Conservation (phyloP, 768 basidiomycete species). For the Botryobasidium botryosum region DNA sequence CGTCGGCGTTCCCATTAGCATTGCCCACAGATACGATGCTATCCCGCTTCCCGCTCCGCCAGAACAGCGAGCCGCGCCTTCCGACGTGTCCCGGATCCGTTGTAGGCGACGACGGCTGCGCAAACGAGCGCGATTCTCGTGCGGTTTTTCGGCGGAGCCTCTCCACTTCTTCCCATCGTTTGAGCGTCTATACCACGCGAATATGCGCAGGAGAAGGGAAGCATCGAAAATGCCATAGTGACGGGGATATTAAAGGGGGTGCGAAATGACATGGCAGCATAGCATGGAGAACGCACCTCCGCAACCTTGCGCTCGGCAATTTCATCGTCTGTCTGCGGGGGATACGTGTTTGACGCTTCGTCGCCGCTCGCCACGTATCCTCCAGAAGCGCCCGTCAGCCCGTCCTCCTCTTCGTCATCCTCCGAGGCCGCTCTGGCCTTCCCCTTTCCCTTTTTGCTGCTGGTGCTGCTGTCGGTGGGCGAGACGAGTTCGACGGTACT, state of each 20-base stretch:
- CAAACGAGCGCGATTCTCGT: conserved; percentile 32
- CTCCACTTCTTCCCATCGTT: conserved; percentile 63
- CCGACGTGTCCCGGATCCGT: not conserved
- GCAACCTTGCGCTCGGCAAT: conserved; percentile 51
- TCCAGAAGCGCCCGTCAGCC: too few species aligned
- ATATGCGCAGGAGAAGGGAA: not conserved
- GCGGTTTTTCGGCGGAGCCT: conserved; percentile 56
- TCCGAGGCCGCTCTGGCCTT: conserved; percentile 16
- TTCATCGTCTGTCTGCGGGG: conserved; percentile 47
- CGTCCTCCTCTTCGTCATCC: conserved; percentile 18
- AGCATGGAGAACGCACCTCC: conserved; percentile 34
- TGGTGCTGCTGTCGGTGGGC: too few species aligned
- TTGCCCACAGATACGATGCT: too few species aligned
- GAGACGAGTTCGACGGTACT: too few species aligned
- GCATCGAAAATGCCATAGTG: not conserved
- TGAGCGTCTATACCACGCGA: conserved; percentile 37
- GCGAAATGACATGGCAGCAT: conserved; percentile 8
- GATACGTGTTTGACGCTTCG: conserved; percentile 28
- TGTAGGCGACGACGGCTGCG: conserved; percentile 15
- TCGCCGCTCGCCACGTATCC: conserved; percentile 19
- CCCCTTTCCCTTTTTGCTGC: conserved; percentile 15
- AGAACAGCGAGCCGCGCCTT: conserved; percentile 2
- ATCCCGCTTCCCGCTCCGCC: not conserved
- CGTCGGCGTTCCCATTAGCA: too few species aligned
- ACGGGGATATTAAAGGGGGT: not conserved